Conservation (phyloP, 768 basidiomycete species). For the Psilocybe sp. region DNA sequence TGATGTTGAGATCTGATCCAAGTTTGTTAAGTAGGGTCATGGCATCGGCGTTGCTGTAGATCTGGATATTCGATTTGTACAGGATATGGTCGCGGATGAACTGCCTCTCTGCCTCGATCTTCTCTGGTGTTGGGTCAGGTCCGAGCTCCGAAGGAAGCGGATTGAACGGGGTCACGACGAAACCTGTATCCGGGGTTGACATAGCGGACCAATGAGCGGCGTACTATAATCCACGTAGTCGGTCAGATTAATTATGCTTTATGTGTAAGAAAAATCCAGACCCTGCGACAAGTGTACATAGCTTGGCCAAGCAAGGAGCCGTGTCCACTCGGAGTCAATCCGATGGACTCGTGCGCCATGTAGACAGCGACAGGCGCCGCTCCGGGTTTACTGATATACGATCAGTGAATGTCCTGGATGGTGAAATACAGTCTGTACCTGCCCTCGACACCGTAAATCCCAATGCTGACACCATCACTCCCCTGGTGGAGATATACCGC, state of each 20-base stretch:
- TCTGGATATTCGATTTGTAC: constrained; percentile 20
- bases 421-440: constrained; percentile 28
- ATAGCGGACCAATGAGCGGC: constrained; percentile 40
- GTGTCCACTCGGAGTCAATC: constrained; percentile 35
- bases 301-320: constrained; percentile 38
- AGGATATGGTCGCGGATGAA: constrained; percentile 29
- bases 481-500: constrained; percentile 10
- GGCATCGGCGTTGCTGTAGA: constrained; percentile 14
- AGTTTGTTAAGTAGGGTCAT: constrained; percentile 10
- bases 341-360: constrained; percentile 35
- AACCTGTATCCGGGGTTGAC: constrained; percentile 24
- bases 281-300: constrained; percentile 32
- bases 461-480: constrained; percentile 30
- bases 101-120: constrained; percentile 25
- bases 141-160: constrained; percentile 29
- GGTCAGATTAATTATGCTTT: background rate
- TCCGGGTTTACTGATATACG: constrained; percentile 39
- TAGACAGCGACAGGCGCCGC: constrained; percentile 36
- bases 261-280: constrained; percentile 12
- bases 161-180: constrained; percentile 39
- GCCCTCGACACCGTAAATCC: constrained; percentile 46
- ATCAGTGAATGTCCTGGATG: background rate
- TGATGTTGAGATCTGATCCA: constrained; percentile 43
- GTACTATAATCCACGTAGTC: constrained; percentile 20
- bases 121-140: constrained; percentile 5